Evolutionary conservation across 2,329 filamentous ascomycete genomes (phyloP), one percentile per base, ranked within the genome.

Genomic region (Cladosporium halotolerans): DNA sequence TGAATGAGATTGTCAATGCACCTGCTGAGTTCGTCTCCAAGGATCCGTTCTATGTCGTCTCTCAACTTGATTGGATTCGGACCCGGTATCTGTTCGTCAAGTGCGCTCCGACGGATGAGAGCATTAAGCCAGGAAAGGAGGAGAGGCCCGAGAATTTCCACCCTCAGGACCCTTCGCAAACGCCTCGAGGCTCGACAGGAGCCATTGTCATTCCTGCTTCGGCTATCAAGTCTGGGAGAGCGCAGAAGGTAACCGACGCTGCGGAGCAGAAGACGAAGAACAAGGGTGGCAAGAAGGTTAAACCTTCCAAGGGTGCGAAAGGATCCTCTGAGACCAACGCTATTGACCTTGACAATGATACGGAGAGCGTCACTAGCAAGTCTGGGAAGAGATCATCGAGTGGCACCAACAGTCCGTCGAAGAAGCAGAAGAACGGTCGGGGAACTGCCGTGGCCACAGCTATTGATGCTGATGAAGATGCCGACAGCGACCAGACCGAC

Each of bases 1-100:
- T 96, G 43, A 93, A 91, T 62, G 91, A 96, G 66, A 83, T 96
- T 42, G 82, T 95, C 63, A 96, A 96, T 64, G 76, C 77, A 0
- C 83, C 89, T 0, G 47, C 67, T 0, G 63, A 84, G 42, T 96
- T 88, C 62, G 68, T 77, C 4, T 78, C 73, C 57, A 61, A 8
- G 0, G 58, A 0, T 0, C 85, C 85, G 0, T 82, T 84, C 70
- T 83, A 88, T 44, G 91, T 96, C 8, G 83, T 96, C 1, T 67
- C 79, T 23, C 76, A 89, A 42, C 72, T 86, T 9, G 85, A 95
- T 63, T 96, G 91, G 91, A 90, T 95, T 55, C 89, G 95, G 64
- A 90, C 89, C 23, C 81, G 90, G 41, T 96, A 95, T 68, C 76
- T 96, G 1, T 88, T 96, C 60, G 81, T 88, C 39, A 62, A 72